Percentiles rank a stretch among this genome's conserved stretches.
Evolutionary conservation across 2,329 filamentous ascomycete species (phyloP).

Genomic region (Coniochaeta prunicola): DNA sequence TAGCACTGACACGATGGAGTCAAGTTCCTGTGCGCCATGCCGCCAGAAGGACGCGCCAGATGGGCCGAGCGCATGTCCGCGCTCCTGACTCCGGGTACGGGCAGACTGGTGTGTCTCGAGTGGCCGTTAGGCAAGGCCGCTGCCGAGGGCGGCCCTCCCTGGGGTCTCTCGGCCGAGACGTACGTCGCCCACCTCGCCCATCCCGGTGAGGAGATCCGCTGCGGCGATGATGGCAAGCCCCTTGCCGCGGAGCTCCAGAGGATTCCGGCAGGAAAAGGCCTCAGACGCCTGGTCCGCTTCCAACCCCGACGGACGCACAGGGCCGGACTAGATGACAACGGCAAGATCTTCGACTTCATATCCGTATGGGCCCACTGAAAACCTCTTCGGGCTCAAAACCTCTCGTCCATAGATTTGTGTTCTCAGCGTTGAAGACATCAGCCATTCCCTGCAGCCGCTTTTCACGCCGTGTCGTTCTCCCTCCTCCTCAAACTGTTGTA

Average conservation of each 20-base stretch:
- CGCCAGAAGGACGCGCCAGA: conserved; percentile 39
- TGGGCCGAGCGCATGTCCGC: conserved; percentile 48
- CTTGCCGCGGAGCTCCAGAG: conserved; percentile 26
- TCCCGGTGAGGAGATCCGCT: conserved; percentile 61
- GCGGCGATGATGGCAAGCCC: conserved; percentile 38
- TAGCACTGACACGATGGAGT: neutral
- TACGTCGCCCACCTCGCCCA: conserved; percentile 65
- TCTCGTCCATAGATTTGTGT: no score
- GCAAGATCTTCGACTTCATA: conserved; percentile 43
- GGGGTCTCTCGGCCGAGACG: conserved; percentile 58
- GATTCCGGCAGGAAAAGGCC: conserved; percentile 27
- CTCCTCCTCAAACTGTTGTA: conserved; percentile 76
- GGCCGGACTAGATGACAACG: conserved; percentile 35
- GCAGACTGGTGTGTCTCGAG: conserved; percentile 60
- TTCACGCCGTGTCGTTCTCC: conserved; percentile 2
- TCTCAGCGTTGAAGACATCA: no score
- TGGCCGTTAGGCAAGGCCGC: conserved; percentile 69
- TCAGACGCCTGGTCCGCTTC: conserved; percentile 39
- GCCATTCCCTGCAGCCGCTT: no score
- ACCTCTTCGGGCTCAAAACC: no score
- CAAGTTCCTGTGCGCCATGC: conserved; percentile 57
- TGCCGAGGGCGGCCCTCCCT: conserved; percentile 62
- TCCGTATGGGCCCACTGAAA: conserved; percentile 42
- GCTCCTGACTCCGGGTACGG: conserved; percentile 37
- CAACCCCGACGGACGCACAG: conserved; percentile 43